A percentile compares a stretch with the other conserved stretches of the same genome.
Evolutionary conservation across 2,329 filamentous ascomycete genomes (phyloP).

Genomic region (Cytospora schulzeri): DNA sequence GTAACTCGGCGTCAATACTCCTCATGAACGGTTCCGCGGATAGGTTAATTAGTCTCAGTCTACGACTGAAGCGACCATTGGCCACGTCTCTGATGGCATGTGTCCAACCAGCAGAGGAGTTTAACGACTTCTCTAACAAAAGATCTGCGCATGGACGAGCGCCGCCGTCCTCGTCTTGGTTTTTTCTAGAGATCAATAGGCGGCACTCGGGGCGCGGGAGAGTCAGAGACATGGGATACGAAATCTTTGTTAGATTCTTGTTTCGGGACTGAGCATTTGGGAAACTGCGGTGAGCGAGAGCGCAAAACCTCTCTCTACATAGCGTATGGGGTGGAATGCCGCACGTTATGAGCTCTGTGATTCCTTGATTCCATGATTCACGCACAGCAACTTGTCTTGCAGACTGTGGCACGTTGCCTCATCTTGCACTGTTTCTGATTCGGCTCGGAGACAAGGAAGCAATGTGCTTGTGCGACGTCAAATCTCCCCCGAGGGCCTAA

Average conservation of each 20-base stretch:
- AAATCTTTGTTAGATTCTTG: slow-evolving; percentile 20
- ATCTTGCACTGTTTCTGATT: not conserved
- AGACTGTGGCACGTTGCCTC: slow-evolving; percentile 1
- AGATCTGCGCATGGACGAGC: slow-evolving; percentile 11
- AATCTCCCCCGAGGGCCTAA: not conserved
- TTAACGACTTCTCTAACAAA: not conserved
- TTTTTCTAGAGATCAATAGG: slow-evolving; percentile 1
- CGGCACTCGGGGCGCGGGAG: slow-evolving; percentile 12
- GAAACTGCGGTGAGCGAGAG: slow-evolving; percentile 5
- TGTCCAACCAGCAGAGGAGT: slow-evolving; percentile 5
- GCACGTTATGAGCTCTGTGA: slow-evolving; percentile 7
- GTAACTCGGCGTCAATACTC: slow-evolving; percentile 19
- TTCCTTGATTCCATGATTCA: not conserved
- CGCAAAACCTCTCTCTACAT: not conserved
- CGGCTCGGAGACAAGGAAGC: slow-evolving; percentile 1
- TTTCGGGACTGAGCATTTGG: slow-evolving; percentile 19
- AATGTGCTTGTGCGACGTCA: slow-evolving; percentile 10
- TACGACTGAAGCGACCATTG: slow-evolving; percentile 1
- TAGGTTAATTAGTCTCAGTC: slow-evolving; percentile 13
- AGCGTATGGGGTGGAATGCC: slow-evolving; percentile 18
- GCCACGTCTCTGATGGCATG: not conserved
- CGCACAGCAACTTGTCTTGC: not conserved
- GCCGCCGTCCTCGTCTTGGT: slow-evolving; percentile 6
- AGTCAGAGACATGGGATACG: slow-evolving; percentile 16
- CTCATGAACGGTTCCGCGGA: slow-evolving; percentile 13